Base-by-base conservation (phyloP, 1,284 basidiomycete genomes). In the Fomes fomentarius region DNA sequence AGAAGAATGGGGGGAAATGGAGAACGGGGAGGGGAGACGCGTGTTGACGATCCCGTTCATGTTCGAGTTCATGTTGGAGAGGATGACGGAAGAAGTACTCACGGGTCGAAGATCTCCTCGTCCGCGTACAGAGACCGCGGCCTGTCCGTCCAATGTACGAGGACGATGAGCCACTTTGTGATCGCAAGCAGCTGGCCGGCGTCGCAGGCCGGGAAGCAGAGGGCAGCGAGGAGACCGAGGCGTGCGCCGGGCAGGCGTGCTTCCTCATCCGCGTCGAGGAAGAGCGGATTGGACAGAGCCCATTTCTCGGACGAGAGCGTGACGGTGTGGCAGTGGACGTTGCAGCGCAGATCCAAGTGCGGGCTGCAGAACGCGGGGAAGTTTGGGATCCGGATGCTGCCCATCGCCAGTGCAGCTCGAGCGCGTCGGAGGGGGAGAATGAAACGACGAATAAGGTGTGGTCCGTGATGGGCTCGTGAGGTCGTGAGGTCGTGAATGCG, bases 311-410 rank as follows among this genome's bases (percentile, higher is more conserved):
- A 79, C n/a, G 74, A 71, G 17, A 68, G 65, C 5, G 77, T 74
- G 47, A 76, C 77, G 25, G 65, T 49, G 44, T 69, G 73, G 62
- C 83, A 87, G 57, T 80, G 75, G 21, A 56, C 68, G 66, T 84
- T 87, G 38, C 77, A 76, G 53, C 76, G 78, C 44, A 86, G 66
- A 43, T 81, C 76, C 44, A 85, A 81, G 8, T 69, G 37, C 1
- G 69, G 71, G 49, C 72, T 73, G 58, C 63, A 70, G 47, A 79
- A 71, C 6, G 72, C 66, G 7, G 80, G 66, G 22, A 86, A 72
- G 64, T 86, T 81, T 0, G 84, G 85, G 11, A 87, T 76, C 58
- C 85, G 84, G 62, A 82, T 78, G 68, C 81, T 85, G 43, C 59
- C 59, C 59, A 61, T 61, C 40, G 43, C 41, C 17, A 24, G 31